Conservation (phyloP, 306 rosid genomes). For the Vigna mungo region DNA sequence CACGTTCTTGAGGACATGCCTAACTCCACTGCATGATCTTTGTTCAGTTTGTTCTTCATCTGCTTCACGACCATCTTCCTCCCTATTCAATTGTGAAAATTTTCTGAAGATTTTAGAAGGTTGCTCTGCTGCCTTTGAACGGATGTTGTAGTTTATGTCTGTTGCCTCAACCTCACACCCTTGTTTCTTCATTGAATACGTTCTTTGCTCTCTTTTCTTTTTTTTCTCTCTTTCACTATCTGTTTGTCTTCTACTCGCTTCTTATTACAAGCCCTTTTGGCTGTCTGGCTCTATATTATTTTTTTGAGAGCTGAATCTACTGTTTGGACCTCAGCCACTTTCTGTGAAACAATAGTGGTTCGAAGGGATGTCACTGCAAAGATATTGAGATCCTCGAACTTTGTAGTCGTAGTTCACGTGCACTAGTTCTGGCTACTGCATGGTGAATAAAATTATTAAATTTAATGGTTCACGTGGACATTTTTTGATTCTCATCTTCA, state of each 20-base stretch:
- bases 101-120: slow-evolving; percentile 59
- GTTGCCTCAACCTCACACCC: slow-evolving; percentile 81
- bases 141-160: slow-evolving; percentile 66
- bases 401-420: slow-evolving; percentile 53
- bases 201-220: slow-evolving; percentile 30
- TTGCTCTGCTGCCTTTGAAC: slow-evolving; percentile 41
- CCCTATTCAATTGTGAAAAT: slow-evolving; percentile 30
- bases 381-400: slow-evolving; percentile 45
- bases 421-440: slow-evolving; percentile 32
- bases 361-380: slow-evolving; percentile 27
- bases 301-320: slow-evolving; percentile 25
- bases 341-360: slow-evolving; percentile 40
- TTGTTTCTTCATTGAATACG: slow-evolving; percentile 70
- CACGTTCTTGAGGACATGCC: slow-evolving; percentile 71
- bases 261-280: slow-evolving; percentile 37
- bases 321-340: slow-evolving; percentile 46
- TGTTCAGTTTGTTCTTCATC: slow-evolving; percentile 46
- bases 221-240: slow-evolving; percentile 3
- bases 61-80: slow-evolving; percentile 41
- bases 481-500: slow-evolving; percentile 29
- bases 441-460: slow-evolving; percentile 14
- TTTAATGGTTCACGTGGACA: slow-evolving; percentile 40
- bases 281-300: slow-evolving; percentile 29
- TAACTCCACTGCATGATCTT: slow-evolving; percentile 45
- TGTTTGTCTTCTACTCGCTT: slow-evolving; percentile 28